A percentile compares a stretch with the other conserved stretches of the same genome.
Evolutionary conservation across 345 rosid species (phyloP).

Genomic region (Eucalyptus tenuipes): DNA sequence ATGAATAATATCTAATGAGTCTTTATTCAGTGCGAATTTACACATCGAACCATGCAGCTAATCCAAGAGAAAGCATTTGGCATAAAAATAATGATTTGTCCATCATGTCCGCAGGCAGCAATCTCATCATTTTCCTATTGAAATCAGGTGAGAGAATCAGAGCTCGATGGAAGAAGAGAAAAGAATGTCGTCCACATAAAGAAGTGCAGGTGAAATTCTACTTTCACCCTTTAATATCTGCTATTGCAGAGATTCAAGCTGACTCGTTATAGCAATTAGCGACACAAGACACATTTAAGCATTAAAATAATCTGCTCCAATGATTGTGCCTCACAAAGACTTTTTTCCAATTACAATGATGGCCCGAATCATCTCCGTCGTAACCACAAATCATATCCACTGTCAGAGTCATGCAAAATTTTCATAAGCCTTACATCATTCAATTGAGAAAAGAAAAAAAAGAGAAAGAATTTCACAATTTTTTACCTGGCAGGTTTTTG

Average conservation of each 20-base stretch:
- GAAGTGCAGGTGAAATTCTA: conserved; percentile 70
- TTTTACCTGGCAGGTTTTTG: conserved; percentile 45
- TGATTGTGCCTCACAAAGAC: conserved; percentile 14
- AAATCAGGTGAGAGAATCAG: conserved; percentile 65
- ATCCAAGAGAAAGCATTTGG: neutral
- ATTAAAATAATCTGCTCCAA: conserved; percentile 9
- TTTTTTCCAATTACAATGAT: conserved; percentile 11
- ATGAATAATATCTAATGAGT: neutral
- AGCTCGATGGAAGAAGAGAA: conserved; percentile 59
- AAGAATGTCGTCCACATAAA: conserved; percentile 72
- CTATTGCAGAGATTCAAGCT: neutral
- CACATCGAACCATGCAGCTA: neutral
- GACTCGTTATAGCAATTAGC: neutral
- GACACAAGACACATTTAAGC: neutral
- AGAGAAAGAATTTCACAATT: neutral
- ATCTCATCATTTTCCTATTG: neutral
- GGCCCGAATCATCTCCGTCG: neutral
- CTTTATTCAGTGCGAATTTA: neutral
- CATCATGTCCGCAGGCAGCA: neutral
- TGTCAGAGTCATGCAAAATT: neutral
- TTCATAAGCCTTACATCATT: conserved; percentile 9
- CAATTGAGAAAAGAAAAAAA: neutral
- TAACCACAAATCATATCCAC: conserved; percentile 4
- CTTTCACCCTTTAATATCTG: neutral
- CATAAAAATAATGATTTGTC: neutral